Evolutionary conservation across 768 basidiomycete species (phyloP), one percentile per base, ranked within the genome.

Genomic region (Melanogaster broomeanus): DNA sequence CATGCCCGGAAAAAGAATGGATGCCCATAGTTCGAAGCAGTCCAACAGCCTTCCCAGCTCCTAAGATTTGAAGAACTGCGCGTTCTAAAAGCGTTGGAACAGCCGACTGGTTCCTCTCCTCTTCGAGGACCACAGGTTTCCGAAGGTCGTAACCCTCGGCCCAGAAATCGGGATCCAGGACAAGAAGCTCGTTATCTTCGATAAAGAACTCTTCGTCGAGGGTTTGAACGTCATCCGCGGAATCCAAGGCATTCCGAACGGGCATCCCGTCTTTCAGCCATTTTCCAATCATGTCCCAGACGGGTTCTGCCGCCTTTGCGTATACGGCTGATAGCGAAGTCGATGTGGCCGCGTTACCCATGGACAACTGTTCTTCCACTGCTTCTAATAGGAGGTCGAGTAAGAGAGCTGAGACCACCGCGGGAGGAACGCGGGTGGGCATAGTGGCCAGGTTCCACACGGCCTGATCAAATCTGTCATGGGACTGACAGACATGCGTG

Each of bases 151-250:
- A 91, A 0, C 86, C 88, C 37, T 88, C 83, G 27, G 77, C 72
- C 90, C 90, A 93, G 61, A 90, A 90, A 49, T 91, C 88, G 0
- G 84, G 85, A 60, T 88, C 85, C 61, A 82, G 55, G 19, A 86
- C 62, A 2, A 78, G 78, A 39, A 88, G 72, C 18, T 83, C 84
- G 60, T 80, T 89, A 53, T 81, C 79, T 61, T 88, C 86, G 41
- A 93, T 82, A 67, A 93, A 92, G 69, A 91, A 91, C 60, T 93
- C 90, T 11, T 85, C 84, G 18, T 86, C 83, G 2, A 86, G 72
- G 38, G 54, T 46, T 47, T 41, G 59, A 33, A 42, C 51, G 16
- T 57, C 55, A 15, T 65, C 57, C 22, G 55, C 45, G 15, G 49
- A 37, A 25, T 66, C 59, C 65, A 50, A 73, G 59, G 51, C 70